phyloP scores from a whole-genome alignment of 2,329 filamentous ascomycete species.

The Trichoderma cornu-damae region DNA sequence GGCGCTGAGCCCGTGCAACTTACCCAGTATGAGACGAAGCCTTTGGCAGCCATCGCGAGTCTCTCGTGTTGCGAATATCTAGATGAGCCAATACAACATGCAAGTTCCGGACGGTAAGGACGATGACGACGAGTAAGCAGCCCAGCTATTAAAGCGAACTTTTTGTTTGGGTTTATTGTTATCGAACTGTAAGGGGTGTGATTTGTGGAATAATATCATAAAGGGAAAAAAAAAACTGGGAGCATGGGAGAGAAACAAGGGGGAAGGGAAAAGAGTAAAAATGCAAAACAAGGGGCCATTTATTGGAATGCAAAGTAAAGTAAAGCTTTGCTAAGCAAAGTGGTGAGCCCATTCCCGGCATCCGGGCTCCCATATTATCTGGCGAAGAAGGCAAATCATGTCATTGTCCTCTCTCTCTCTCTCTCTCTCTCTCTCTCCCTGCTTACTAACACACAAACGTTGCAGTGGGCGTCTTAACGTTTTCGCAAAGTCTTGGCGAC shows the following conservation, averaged over 20 bases:
- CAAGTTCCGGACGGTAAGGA: not conserved
- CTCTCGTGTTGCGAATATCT: not conserved
- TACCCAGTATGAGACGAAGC: conserved; percentile 40
- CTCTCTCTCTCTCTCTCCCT: no score
- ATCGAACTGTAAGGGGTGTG: not conserved
- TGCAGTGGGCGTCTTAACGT: not conserved
- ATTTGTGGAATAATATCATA: not conserved
- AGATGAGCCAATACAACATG: not conserved
- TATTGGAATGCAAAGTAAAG: not conserved
- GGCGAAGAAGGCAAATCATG: not conserved
- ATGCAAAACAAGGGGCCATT: not conserved
- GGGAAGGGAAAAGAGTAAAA: not conserved
- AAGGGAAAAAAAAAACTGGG: not conserved
- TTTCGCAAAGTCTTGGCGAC: not conserved
- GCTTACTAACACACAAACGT: not conserved
- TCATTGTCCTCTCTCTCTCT: not conserved
- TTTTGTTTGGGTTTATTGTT: not conserved
- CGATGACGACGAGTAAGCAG: no score
- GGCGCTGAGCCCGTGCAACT: not conserved
- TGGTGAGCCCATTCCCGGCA: not conserved
- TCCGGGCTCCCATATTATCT: not conserved
- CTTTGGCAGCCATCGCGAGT: conserved; percentile 30
- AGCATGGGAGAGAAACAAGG: not conserved
- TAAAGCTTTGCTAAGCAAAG: not conserved
- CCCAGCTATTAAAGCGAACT: not conserved